Percentiles rank a stretch among this genome's conserved stretches.
Evolutionary conservation across 2,329 filamentous ascomycete genomes (phyloP).

Genomic region (Teratosphaeria nubilosa): DNA sequence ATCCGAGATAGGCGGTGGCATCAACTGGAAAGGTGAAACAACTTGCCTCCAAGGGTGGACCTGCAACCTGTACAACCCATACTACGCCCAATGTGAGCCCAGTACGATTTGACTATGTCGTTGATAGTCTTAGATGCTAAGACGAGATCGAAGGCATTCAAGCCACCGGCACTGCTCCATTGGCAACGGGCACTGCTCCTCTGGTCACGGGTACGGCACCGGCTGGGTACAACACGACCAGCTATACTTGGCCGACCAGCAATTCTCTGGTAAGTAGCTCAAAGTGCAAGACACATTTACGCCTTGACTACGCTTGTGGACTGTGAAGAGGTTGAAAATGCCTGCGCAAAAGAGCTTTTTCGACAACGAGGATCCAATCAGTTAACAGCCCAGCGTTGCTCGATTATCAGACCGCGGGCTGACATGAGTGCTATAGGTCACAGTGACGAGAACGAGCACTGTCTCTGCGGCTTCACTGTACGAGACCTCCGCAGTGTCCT

Average conservation of each 20-base stretch:
- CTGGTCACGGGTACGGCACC: neutral
- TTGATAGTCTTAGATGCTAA: neutral
- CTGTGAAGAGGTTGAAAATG: neutral
- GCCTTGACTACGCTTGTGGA: neutral
- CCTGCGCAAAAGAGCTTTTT: neutral
- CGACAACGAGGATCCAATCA: neutral
- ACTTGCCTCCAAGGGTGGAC: conserved; percentile 23
- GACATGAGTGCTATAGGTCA: neutral
- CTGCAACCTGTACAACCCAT: conserved; percentile 18
- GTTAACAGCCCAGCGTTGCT: neutral
- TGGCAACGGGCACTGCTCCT: neutral
- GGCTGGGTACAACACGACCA: neutral
- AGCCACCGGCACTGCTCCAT: neutral
- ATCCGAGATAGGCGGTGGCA: conserved; percentile 13
- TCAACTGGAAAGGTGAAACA: conserved; percentile 20
- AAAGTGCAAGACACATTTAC: neutral
- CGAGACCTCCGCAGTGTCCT: neutral
- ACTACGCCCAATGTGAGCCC: conserved; percentile 24
- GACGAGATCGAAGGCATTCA: neutral
- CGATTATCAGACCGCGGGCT: neutral
- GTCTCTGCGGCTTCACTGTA: neutral
- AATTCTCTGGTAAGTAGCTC: neutral
- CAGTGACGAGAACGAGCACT: neutral
- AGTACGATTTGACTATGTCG: neutral
- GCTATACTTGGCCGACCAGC: neutral